Base-by-base conservation (phyloP, 768 basidiomycete species). In the Pisolithus marmoratus region DNA sequence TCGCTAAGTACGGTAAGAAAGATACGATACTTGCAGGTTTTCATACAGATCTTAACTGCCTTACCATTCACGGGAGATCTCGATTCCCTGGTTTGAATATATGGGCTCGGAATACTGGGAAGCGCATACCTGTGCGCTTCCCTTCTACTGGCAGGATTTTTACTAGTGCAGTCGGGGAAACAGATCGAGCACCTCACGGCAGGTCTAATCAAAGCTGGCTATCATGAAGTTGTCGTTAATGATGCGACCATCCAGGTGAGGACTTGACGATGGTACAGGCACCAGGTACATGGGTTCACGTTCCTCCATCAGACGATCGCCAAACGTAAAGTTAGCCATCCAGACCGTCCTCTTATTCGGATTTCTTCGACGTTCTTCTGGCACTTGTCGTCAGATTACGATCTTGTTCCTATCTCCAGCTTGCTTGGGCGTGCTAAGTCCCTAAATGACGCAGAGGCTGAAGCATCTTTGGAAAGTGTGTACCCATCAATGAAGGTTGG, bases 281-380 rank as follows among this genome's bases (percentile, higher is more conserved):
- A 24, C 3, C 20, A 9, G 38, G 23, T 23, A 43, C 19, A 23
- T 38, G 15, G 15, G n/a, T 40, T 53, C 26, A 53, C 49, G 49
- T 20, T 20, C 7, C 50, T 36, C 37, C 27, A 48, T 11, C 48
- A 91, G 87, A 75, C 80, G 15, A 82, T 94, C 46, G 77, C 81
- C 50, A 70, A 73, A 48, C 79, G 87, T 38, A 84, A 77, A 58
- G 56, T 58, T 11, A 73, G 79, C 53, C 74, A 71, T 53, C 84
- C 91, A 2, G 76, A 81, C 49, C 83, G 94, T n/a, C 94, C 94
- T 12, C 73, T 87, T 34, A 90, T 94, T 58, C 85, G 94, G n/a
- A 94, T 98, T 57, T 94, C 93, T 3, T 94, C 91, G 2, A 97
- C 94, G 0, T 94, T 94, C 69, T 96, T 96, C 75, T 95, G 89